Conservation (phyloP, 2,329 filamentous ascomycete species). For the Neonectria magnoliae region DNA sequence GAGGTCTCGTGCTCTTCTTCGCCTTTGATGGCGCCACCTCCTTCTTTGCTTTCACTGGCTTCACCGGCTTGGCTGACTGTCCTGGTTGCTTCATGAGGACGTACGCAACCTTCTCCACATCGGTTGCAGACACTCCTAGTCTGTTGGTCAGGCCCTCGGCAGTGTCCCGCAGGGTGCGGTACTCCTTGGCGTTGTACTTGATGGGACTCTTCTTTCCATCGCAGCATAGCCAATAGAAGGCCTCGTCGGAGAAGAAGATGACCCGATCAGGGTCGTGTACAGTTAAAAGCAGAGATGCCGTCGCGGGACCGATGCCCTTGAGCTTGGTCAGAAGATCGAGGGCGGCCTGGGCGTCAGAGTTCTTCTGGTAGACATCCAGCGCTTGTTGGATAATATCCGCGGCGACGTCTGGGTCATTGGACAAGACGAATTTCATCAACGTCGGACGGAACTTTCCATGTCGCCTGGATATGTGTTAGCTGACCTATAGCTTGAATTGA, state of each 20-base stretch:
- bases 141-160: conserved; percentile 56
- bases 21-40: conserved; percentile 12
- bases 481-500: not conserved
- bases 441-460: conserved; percentile 72
- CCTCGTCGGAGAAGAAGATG: conserved; percentile 84
- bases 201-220: conserved; percentile 61
- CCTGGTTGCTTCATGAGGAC: conserved; percentile 65
- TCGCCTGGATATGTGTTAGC: conserved; percentile 50
- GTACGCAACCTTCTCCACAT: conserved; percentile 77
- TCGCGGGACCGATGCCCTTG: conserved; percentile 82
- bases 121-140: conserved; percentile 65
- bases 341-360: conserved; percentile 54
- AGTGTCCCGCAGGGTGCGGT: conserved; percentile 61
- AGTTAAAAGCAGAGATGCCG: conserved; percentile 77
- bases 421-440: conserved; percentile 68
- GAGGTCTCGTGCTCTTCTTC: conserved; percentile 19
- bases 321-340: conserved; percentile 67
- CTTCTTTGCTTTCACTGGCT: not conserved
- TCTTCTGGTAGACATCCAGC: conserved; percentile 56
- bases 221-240: conserved; percentile 76
- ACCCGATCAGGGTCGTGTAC: conserved; percentile 67
- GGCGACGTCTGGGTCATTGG: conserved; percentile 64
- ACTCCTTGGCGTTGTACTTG: conserved; percentile 78
- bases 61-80: conserved; percentile 1
- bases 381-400: conserved; percentile 62